Evolutionary conservation across 306 rosid species (phyloP).

Genomic region (Sicyos baderoa): DNA sequence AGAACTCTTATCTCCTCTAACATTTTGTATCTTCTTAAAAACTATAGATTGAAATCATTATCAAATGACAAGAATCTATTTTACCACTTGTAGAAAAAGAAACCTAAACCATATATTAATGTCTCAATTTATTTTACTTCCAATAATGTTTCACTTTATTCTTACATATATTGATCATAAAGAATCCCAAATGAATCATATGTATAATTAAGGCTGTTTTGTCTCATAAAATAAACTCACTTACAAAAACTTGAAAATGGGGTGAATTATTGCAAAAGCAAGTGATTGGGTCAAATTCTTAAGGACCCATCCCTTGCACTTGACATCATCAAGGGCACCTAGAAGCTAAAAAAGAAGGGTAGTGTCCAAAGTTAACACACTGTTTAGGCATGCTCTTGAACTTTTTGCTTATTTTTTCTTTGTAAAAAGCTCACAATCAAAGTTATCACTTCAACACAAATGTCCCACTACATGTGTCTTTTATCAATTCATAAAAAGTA

Average conservation of each 20-base stretch:
- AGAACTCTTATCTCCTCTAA: no score
- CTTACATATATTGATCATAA: no score
- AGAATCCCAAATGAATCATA: no score
- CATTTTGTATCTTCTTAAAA: no score
- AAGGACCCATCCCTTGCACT: slow-evolving; percentile 1
- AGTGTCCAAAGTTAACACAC: not conserved
- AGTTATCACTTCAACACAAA: slow-evolving; percentile 13
- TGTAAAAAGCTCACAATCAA: slow-evolving; percentile 6
- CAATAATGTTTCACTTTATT: no score
- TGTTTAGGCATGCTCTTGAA: not conserved
- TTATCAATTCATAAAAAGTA: not conserved
- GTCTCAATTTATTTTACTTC: not conserved
- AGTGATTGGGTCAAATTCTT: not conserved
- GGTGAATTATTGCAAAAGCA: slow-evolving; percentile 8
- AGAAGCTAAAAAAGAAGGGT: slow-evolving; percentile 4
- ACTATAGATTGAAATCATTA: no score
- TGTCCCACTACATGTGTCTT: slow-evolving; percentile 10
- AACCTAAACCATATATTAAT: not conserved
- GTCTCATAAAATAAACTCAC: not conserved
- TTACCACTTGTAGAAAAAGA: no score
- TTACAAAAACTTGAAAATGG: not conserved
- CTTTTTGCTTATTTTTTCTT: not conserved
- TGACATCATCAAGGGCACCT: slow-evolving; percentile 15
- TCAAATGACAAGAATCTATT: no score
- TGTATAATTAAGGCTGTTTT: not conserved